A percentile compares a stretch with the other conserved stretches of the same genome.
These are phyloP conservation scores for Clarireedia homoeocarpa DNA, from an alignment of 2,329 filamentous ascomycete genomes.

Conservation along the genomic window DNA sequence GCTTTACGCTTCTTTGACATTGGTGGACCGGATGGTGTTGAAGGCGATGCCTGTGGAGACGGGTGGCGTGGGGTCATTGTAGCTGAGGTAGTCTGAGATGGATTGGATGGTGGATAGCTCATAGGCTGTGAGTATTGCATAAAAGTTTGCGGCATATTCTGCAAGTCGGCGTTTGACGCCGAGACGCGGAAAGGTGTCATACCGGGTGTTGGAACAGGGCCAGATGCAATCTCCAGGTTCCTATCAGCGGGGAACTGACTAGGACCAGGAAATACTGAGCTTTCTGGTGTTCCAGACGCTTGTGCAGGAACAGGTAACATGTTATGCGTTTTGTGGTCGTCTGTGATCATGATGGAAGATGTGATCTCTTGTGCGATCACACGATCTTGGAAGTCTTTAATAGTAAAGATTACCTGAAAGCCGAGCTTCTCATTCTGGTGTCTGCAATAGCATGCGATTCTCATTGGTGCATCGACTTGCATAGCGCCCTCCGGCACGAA, in stretches of 20 bases:
- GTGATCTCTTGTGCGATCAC: conserved; percentile 80
- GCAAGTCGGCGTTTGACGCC: conserved; percentile 56
- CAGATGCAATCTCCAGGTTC: conserved; percentile 20
- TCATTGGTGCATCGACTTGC: conserved; percentile 82
- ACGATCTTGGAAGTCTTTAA: conserved; percentile 72
- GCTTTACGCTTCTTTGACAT: conserved; percentile 76
- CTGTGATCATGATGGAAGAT: conserved; percentile 89
- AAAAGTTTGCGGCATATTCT: conserved; percentile 47
- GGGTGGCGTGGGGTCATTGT: conserved; percentile 52
- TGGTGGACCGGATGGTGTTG: conserved; percentile 56
- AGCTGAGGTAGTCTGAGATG: conserved; percentile 34
- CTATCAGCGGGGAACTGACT: conserved; percentile 33
- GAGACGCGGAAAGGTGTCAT: conserved; percentile 45
- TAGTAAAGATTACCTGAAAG: conserved; percentile 88
- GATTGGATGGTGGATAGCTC: conserved; percentile 29
- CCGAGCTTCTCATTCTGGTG: conserved; percentile 91
- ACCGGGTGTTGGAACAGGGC: conserved; percentile 21
- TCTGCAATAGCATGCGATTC: conserved; percentile 93
- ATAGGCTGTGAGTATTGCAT: conserved; percentile 19
- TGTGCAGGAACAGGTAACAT: conserved; percentile 31
- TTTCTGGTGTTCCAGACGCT: conserved; percentile 27
- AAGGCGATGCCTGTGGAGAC: conserved; percentile 65
- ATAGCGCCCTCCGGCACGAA: conserved; percentile 51
- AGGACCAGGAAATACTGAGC: conserved; percentile 33
- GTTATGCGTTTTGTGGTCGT: conserved; percentile 86